phyloP scores from a whole-genome alignment of 1,139 yeast genomes.

The Pichia sp. region DNA sequence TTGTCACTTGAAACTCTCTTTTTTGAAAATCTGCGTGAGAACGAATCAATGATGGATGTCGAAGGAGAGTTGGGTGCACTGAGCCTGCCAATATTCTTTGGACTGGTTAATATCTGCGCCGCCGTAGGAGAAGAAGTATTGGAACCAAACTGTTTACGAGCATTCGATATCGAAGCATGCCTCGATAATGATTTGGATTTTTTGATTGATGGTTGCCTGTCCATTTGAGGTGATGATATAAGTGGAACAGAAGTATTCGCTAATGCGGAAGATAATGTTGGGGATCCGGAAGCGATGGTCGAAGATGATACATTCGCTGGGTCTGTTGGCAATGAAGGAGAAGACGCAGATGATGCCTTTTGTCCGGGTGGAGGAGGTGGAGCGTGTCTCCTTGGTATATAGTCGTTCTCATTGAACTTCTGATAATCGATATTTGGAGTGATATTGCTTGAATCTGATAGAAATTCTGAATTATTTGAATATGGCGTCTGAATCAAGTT shows the following conservation, averaged over 20 bases:
- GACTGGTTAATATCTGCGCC: constrained; percentile 1
- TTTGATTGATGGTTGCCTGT: background rate
- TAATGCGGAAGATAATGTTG: background rate
- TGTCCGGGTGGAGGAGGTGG: constrained; percentile 24
- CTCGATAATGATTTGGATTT: constrained; percentile 6
- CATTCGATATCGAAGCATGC: constrained; percentile 8
- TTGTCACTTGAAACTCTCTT: constrained; percentile 8
- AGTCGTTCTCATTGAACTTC: constrained; percentile 16
- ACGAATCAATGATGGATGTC: constrained; percentile 13
- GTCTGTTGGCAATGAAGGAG: no score
- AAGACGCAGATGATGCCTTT: no score
- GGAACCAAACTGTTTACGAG: constrained; percentile 7
- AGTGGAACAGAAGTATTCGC: background rate
- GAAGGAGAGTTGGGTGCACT: constrained; percentile 11
- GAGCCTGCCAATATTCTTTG: constrained; percentile 1
- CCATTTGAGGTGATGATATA: background rate
- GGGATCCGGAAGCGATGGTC: constrained; percentile 1
- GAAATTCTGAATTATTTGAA: constrained; percentile 1
- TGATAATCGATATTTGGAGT: constrained; percentile 6
- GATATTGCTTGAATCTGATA: background rate
- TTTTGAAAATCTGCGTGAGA: constrained; percentile 21
- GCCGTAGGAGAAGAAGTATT: constrained; percentile 2
- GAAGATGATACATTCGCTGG: constrained; percentile 14
- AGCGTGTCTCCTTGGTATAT: constrained; percentile 26
- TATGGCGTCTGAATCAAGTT: constrained; percentile 4